A percentile compares a stretch with the other conserved stretches of the same genome.
These are phyloP conservation scores for Musa itinerans DNA, from an alignment of 176 grass and related monocot species.

Conservation along the genomic window DNA sequence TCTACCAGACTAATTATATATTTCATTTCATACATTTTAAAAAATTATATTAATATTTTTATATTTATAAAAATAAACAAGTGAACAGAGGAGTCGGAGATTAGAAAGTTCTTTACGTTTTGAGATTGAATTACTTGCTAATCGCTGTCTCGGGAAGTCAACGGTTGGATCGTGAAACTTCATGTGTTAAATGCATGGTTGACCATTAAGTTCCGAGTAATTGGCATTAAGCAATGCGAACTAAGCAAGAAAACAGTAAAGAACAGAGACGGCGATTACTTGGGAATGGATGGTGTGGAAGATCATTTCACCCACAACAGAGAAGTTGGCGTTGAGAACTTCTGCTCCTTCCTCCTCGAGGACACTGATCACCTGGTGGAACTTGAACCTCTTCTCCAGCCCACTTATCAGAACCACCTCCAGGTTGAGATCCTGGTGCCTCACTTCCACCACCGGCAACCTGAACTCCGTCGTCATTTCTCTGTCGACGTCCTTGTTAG, in stretches of 20 bases:
- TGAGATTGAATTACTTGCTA: background rate
- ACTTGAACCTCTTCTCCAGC: constrained; percentile 29
- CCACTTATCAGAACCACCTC: constrained; percentile 66
- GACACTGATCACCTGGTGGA: constrained; percentile 64
- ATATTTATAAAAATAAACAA: too few relatives aligned
- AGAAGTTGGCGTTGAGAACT: constrained; percentile 73
- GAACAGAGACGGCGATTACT: background rate
- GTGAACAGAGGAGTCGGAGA: too few relatives aligned
- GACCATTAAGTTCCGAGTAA: too few relatives aligned
- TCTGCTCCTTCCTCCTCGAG: constrained; percentile 84
- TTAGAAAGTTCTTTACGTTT: too few relatives aligned
- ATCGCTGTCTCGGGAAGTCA: background rate
- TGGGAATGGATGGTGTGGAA: constrained; percentile 84
- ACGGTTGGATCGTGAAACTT: too few relatives aligned
- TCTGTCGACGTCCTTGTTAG: background rate
- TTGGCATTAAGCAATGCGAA: too few relatives aligned
- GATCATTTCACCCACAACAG: constrained; percentile 54
- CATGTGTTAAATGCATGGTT: background rate
- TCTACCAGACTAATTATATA: too few relatives aligned
- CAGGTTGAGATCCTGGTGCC: constrained; percentile 37
- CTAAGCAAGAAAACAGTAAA: background rate
- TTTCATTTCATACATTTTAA: too few relatives aligned
- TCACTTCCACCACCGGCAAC: constrained; percentile 60
- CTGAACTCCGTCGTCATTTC: background rate
- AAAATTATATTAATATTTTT: too few relatives aligned